Evolutionary conservation across 352 stramenopile genomes (phyloP).

Genomic region (Phytopythium sindhum): DNA sequence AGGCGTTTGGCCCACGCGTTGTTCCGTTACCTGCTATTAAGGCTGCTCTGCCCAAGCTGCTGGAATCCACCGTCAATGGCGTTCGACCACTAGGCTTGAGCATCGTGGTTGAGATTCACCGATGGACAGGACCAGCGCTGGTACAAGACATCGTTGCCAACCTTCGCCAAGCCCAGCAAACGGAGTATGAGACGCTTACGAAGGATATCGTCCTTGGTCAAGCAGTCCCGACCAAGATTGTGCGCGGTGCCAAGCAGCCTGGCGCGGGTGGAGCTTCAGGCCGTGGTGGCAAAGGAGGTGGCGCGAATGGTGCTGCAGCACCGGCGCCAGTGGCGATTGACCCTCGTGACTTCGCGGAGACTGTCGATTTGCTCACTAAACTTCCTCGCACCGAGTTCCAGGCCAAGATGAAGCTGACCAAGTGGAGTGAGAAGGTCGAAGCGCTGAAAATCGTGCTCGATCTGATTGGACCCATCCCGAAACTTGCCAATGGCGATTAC

Average conservation of each 20-base stretch:
- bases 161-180: constrained; percentile 78
- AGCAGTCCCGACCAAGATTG: constrained; percentile 62
- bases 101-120: constrained; percentile 77
- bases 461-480: constrained; percentile 73
- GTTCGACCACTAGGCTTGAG: constrained; percentile 77
- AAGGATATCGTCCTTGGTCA: constrained; percentile 73
- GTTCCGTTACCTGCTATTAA: constrained; percentile 73
- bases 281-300: constrained; percentile 8
- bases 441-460: constrained; percentile 85
- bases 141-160: constrained; percentile 80
- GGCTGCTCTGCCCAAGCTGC: constrained; percentile 54
- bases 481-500: constrained; percentile 84
- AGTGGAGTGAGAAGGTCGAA: constrained; percentile 88
- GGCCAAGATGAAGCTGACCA: constrained; percentile 62
- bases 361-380: constrained; percentile 78
- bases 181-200: constrained; percentile 71
- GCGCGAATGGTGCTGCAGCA: constrained; percentile 6
- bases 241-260: constrained; percentile 54
- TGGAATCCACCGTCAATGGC: constrained; percentile 80
- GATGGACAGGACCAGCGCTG: constrained; percentile 71
- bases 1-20: constrained; percentile 75
- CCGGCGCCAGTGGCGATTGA: constrained; percentile 44
- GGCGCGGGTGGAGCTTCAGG: constrained; percentile 11
- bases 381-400: constrained; percentile 80
- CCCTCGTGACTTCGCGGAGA: constrained; percentile 82